These are phyloP conservation scores for Scheffersomyces amazonensis DNA, from an alignment of 805 yeast genomes.

Conservation along the genomic window DNA sequence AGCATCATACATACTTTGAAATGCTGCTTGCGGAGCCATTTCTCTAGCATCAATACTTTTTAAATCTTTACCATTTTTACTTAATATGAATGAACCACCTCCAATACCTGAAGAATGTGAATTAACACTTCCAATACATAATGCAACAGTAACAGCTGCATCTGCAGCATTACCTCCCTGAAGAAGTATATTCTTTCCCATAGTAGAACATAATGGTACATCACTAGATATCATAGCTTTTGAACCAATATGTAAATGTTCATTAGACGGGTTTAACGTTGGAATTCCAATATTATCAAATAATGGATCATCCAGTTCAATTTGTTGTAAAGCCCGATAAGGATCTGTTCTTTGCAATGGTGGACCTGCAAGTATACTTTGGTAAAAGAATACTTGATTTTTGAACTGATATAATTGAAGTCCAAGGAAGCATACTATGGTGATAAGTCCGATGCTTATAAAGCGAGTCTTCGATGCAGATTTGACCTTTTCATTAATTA, in stretches of 20 bases:
- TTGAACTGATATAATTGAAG: too few relatives aligned
- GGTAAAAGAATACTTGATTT: too few relatives aligned
- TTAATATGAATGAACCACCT: conserved; percentile 79
- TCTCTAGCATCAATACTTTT: conserved; percentile 83
- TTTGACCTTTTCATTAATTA: too few relatives aligned
- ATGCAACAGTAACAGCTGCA: conserved; percentile 83
- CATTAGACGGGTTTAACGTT: conserved; percentile 39
- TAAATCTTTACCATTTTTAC: conserved; percentile 35
- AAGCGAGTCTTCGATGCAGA: too few relatives aligned
- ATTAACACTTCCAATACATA: conserved; percentile 83
- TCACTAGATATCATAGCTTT: conserved; percentile 70
- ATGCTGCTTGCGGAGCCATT: conserved; percentile 68
- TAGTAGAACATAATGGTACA: conserved; percentile 55
- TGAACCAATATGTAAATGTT: conserved; percentile 36
- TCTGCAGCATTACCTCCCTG: conserved; percentile 85
- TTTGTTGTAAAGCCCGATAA: too few relatives aligned
- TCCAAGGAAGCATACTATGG: too few relatives aligned
- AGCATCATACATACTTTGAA: conserved; percentile 60
- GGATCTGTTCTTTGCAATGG: conserved; percentile 6
- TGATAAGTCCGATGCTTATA: too few relatives aligned
- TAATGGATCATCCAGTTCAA: conserved; percentile 16
- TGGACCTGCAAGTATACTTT: too few relatives aligned
- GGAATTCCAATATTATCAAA: conserved; percentile 29
- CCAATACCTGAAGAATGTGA: conserved; percentile 89
- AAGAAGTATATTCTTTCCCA: conserved; percentile 57